phyloP scores from a whole-genome alignment of 202 grass and related monocot genomes.

The Sporobolus alterniflorus region DNA sequence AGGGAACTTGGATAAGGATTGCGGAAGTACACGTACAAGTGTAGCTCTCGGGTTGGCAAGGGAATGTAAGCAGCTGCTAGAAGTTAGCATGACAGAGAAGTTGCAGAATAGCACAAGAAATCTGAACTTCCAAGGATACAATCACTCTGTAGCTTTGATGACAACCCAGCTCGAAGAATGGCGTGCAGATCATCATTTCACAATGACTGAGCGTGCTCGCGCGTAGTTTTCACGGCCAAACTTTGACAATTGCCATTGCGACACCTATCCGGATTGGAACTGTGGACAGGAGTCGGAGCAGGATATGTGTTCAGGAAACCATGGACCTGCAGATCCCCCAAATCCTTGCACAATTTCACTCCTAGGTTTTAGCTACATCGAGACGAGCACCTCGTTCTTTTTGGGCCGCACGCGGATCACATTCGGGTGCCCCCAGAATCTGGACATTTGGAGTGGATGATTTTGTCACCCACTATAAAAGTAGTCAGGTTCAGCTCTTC shows the following conservation, averaged over 20 bases:
- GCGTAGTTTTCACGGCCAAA: conserved; percentile 14
- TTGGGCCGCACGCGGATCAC: neutral
- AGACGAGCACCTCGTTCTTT: conserved; percentile 19
- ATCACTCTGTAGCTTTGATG: conserved; percentile 2
- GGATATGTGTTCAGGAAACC: neutral
- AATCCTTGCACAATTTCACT: neutral
- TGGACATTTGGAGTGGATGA: neutral
- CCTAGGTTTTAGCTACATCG: neutral
- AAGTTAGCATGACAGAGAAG: conserved; percentile 1
- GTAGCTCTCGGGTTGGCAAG: neutral
- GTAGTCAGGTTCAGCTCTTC: neutral
- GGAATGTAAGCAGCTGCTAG: neutral
- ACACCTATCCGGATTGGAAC: too few species aligned
- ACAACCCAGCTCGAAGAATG: neutral
- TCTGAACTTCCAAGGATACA: neutral
- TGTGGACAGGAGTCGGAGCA: too few species aligned
- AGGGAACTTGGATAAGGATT: neutral
- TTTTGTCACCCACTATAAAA: conserved; percentile 10
- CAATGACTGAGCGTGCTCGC: neutral
- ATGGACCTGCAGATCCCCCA: conserved; percentile 10
- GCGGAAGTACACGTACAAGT: neutral
- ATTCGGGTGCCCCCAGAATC: neutral
- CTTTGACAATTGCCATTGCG: neutral
- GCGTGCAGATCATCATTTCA: neutral
- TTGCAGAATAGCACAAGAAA: neutral